Conservation (phyloP, 192 early-diverging fungal species). For the Entrophospora sp. region DNA sequence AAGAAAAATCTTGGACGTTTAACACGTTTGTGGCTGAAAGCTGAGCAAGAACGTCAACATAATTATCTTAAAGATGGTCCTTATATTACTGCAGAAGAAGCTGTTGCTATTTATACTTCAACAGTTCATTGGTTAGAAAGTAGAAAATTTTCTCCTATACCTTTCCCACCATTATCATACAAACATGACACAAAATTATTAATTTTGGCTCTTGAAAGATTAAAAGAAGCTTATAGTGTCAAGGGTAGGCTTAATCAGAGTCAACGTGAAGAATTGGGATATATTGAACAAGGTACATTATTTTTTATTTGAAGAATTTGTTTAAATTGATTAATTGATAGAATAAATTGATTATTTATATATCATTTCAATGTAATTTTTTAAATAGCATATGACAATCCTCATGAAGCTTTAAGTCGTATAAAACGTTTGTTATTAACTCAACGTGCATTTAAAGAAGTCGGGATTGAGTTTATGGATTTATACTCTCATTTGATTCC, state of each 20-base stretch:
- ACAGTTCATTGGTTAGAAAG: constrained; percentile 98
- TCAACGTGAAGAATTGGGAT: constrained; percentile 93
- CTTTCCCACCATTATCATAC: constrained; percentile 98
- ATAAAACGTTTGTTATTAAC: constrained; percentile 95
- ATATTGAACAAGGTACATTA: constrained; percentile 72
- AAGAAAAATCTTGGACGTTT: constrained; percentile 97
- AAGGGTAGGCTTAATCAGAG: constrained; percentile 90
- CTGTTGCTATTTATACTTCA: constrained; percentile 94
- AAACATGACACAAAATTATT: constrained; percentile 99
- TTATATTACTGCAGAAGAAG: constrained; percentile 95
- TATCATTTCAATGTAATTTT: neutral
- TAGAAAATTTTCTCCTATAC: constrained; percentile 96
- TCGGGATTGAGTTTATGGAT: constrained; percentile 99
- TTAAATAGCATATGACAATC: constrained; percentile 85
- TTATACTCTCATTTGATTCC: constrained; percentile 94
- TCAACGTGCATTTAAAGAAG: constrained; percentile 98
- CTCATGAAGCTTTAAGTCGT: constrained; percentile 74
- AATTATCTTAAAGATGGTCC: constrained; percentile 99
- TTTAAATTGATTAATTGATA: neutral
- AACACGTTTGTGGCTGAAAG: constrained; percentile 96
- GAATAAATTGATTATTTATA: neutral
- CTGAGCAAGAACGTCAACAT: constrained; percentile 98
- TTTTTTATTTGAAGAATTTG: too few relatives aligned
- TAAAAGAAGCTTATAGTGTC: constrained; percentile 94
- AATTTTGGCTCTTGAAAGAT: constrained; percentile 86